Evolutionary conservation across 1,284 basidiomycete species (phyloP).

Genomic region (Anthracocystis walkeri): DNA sequence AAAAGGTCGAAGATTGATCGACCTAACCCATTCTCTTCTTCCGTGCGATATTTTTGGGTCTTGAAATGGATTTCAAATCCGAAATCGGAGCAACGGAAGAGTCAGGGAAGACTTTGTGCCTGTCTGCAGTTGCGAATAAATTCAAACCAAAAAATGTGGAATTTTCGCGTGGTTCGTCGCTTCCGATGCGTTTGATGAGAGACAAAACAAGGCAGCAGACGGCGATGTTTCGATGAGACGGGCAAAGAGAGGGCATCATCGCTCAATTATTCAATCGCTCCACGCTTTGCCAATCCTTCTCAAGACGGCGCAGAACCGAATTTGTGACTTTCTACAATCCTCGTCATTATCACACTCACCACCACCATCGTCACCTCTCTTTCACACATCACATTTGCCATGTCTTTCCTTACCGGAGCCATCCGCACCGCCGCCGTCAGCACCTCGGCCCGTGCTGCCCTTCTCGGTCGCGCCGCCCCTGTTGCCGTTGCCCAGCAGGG

Average conservation of each 20-base stretch:
- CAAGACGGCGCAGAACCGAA: constrained; percentile 2
- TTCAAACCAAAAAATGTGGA: constrained; percentile 12
- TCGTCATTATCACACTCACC: constrained; percentile 8
- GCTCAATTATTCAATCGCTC: constrained; percentile 13
- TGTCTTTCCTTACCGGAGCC: constrained; percentile 64
- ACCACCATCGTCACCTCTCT: constrained; percentile 14
- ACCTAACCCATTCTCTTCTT: background rate
- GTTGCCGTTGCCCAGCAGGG: constrained; percentile 50
- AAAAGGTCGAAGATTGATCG: constrained; percentile 17
- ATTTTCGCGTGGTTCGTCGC: constrained; percentile 32
- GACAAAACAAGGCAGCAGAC: constrained; percentile 25
- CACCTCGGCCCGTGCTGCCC: constrained; percentile 52
- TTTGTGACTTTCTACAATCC: constrained; percentile 2
- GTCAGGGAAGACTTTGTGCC: constrained; percentile 12
- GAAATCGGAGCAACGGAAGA: constrained; percentile 14
- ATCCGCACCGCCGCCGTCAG: constrained; percentile 62
- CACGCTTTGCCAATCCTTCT: constrained; percentile 18
- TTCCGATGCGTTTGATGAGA: constrained; percentile 14
- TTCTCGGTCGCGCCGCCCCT: constrained; percentile 46
- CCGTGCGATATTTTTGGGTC: constrained; percentile 25
- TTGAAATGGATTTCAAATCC: constrained; percentile 22
- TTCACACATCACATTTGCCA: constrained; percentile 13
- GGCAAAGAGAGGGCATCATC: constrained; percentile 12
- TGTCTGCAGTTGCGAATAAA: constrained; percentile 10
- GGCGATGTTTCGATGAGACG: constrained; percentile 10